These are phyloP conservation scores for Fomitopsis pulvina DNA, from an alignment of 768 basidiomycete species.

Conservation along the genomic window DNA sequence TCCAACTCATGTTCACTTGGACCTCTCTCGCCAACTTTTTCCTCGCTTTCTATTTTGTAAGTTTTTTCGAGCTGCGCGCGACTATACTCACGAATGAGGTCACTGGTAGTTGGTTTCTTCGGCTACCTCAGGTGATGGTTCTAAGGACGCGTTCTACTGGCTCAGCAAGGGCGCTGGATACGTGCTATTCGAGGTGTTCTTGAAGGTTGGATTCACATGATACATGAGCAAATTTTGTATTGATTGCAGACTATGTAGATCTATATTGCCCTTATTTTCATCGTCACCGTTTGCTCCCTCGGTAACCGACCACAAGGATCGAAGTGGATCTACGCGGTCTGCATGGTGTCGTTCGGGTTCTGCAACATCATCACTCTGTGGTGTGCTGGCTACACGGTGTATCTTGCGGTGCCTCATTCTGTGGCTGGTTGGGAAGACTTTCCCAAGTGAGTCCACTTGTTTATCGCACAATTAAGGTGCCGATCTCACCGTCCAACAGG, in stretches of 20 bases:
- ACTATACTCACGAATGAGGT: not conserved
- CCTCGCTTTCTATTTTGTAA: slow-evolving; percentile 88
- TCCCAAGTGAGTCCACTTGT: slow-evolving; percentile 42
- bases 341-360: slow-evolving; percentile 73
- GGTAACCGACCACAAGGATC: slow-evolving; percentile 92
- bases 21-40: slow-evolving; percentile 92
- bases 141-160: slow-evolving; percentile 75
- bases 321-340: slow-evolving; percentile 75
- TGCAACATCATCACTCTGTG: slow-evolving; percentile 77
- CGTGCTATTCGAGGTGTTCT: slow-evolving; percentile 73
- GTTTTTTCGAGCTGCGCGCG: slow-evolving; percentile 28
- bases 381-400: slow-evolving; percentile 90
- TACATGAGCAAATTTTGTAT: too few relatives aligned
- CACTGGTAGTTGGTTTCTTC: slow-evolving; percentile 67
- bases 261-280: slow-evolving; percentile 80
- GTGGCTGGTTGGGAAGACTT: slow-evolving; percentile 71
- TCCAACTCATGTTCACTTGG: slow-evolving; percentile 92
- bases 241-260: slow-evolving; percentile 33
- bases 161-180: slow-evolving; percentile 64
- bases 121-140: slow-evolving; percentile 48
- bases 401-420: slow-evolving; percentile 72
- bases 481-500: slow-evolving; percentile 21
- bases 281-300: slow-evolving; percentile 79
- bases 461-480: not conserved
- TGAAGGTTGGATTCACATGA: slow-evolving; percentile 30